Conservation (phyloP, 1,284 basidiomycete genomes). For the Papiliotrema terrestris region DNA sequence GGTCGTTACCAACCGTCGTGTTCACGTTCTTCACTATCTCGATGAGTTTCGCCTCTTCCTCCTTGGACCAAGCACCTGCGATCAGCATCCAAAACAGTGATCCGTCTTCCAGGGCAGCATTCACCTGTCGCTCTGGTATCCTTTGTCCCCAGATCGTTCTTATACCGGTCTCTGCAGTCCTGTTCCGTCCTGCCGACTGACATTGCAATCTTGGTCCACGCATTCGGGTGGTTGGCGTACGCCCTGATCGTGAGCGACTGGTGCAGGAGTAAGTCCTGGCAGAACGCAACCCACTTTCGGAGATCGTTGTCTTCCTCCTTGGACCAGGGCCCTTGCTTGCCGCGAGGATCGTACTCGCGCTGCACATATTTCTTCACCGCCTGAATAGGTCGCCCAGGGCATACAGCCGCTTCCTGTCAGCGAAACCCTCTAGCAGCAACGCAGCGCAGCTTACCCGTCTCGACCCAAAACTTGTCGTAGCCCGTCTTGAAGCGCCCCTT, state of each 20-base stretch:
- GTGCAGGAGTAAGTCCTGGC: not conserved
- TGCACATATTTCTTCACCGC: slow-evolving; percentile 37
- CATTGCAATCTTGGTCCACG: slow-evolving; percentile 36
- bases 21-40: slow-evolving; percentile 21
- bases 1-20: slow-evolving; percentile 13
- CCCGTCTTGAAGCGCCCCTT: slow-evolving; percentile 22
- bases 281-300: slow-evolving; percentile 17
- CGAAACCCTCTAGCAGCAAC: not conserved
- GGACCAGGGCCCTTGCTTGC: slow-evolving; percentile 38
- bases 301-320: slow-evolving; percentile 34
- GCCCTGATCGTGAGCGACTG: slow-evolving; percentile 17
- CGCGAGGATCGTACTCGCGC: slow-evolving; percentile 36
- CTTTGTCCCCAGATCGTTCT: slow-evolving; percentile 20
- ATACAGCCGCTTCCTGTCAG: slow-evolving; percentile 16
- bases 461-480: slow-evolving; percentile 35
- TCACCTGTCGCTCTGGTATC: slow-evolving; percentile 15
- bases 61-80: slow-evolving; percentile 20
- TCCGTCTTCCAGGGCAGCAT: not conserved
- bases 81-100: not conserved
- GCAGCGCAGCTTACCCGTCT: slow-evolving; percentile 25
- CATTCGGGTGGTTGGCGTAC: slow-evolving; percentile 24
- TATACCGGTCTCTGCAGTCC: slow-evolving; percentile 40
- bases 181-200: slow-evolving; percentile 32
- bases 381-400: slow-evolving; percentile 39
- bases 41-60: slow-evolving; percentile 18